Evolutionary conservation across 371 early-diverging fungal species (phyloP).

Genomic region (Coemansia sp.): DNA sequence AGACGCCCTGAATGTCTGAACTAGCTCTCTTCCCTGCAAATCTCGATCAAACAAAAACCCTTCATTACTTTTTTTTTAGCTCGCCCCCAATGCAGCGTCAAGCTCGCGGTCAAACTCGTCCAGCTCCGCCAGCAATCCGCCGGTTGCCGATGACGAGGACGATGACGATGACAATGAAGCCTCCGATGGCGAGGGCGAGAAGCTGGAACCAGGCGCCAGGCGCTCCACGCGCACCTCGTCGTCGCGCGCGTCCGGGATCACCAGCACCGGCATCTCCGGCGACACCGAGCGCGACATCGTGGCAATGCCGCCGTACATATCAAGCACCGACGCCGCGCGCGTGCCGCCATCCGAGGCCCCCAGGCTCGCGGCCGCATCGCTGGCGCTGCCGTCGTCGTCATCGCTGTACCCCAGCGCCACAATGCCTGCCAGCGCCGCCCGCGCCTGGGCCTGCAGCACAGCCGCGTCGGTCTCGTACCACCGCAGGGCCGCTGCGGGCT

Average conservation of each 20-base stretch:
- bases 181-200: too few relatives aligned
- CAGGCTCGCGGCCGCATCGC: background rate
- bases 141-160: background rate
- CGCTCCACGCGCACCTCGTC: conserved; percentile 6
- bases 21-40: too few relatives aligned
- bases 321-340: background rate
- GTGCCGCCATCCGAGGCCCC: too few relatives aligned
- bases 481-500: background rate
- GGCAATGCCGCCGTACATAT: background rate
- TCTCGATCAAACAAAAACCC: too few relatives aligned
- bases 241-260: conserved; percentile 9
- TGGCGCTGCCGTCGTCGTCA: too few relatives aligned
- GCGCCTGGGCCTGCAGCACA: conserved; percentile 13
- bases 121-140: conserved; percentile 38
- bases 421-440: conserved; percentile 18
- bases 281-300: conserved; percentile 19
- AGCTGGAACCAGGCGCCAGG: background rate
- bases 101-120: conserved; percentile 46
- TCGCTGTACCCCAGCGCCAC: conserved; percentile 14
- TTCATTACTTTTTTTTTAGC: background rate
- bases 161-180: background rate
- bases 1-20: too few relatives aligned
- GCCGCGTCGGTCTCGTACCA: conserved; percentile 40
- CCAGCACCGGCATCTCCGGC: conserved; percentile 43
- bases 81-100: conserved; percentile 23